Conservation (phyloP, 805 yeast genomes). For the Yamadazyma sp. region DNA sequence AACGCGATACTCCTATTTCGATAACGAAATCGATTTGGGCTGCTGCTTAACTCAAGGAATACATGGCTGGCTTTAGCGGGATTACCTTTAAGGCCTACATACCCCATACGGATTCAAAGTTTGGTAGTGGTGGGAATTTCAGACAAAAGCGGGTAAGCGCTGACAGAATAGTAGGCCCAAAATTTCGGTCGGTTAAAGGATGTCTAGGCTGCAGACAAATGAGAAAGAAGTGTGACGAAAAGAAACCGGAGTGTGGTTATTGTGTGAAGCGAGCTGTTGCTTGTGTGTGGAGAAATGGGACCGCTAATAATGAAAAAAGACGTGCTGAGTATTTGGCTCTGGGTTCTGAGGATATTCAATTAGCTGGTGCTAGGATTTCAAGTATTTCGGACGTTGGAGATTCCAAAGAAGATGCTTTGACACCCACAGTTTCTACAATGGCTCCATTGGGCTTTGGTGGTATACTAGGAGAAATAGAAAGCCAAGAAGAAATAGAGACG, state of each 20-base stretch:
- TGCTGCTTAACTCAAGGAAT: not conserved
- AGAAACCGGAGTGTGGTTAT: conserved; percentile 19
- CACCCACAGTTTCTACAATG: not conserved
- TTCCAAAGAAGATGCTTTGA: not conserved
- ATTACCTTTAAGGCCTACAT: not conserved
- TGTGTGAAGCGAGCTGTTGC: conserved; percentile 15
- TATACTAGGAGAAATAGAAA: not conserved
- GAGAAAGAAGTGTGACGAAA: conserved; percentile 23
- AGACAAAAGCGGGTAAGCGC: conserved; percentile 1
- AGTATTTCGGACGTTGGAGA: not conserved
- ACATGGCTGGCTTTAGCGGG: not conserved
- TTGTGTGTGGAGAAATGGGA: conserved; percentile 11
- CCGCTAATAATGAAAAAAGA: not conserved
- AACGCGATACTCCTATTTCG: conserved; percentile 1
- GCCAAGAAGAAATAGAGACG: not conserved
- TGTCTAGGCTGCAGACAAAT: conserved; percentile 16
- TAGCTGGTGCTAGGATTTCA: too few species aligned
- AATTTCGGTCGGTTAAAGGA: conserved; percentile 11
- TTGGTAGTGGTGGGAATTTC: not conserved
- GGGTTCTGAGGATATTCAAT: not conserved
- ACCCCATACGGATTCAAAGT: not conserved
- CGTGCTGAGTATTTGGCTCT: not conserved
- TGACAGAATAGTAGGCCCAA: conserved; percentile 7
- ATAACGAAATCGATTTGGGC: too few species aligned
- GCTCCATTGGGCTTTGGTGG: not conserved